Conservation (phyloP, 2,329 filamentous ascomycete species). For the Simplicillium aogashimaense region DNA sequence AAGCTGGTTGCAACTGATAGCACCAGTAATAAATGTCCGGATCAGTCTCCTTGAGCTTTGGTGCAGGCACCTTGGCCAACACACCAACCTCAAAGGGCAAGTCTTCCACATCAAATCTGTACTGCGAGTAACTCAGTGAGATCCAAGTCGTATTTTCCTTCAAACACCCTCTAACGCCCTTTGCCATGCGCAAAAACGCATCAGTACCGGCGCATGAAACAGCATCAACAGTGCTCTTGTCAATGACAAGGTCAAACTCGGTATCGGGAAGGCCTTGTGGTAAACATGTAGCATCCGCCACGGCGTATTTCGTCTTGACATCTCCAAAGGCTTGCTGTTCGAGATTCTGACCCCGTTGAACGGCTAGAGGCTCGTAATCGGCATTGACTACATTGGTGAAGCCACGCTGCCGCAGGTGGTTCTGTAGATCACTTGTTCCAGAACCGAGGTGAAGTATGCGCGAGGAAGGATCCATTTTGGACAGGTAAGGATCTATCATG, state of each 20-base stretch:
- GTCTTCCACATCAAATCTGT: constrained; percentile 25
- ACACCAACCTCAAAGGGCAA: constrained; percentile 32
- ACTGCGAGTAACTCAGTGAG: constrained; percentile 35
- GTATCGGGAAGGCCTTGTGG: constrained; percentile 4
- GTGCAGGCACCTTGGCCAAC: constrained; percentile 29
- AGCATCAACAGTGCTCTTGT: constrained; percentile 40
- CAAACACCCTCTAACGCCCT: constrained; percentile 23
- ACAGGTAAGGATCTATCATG: constrained; percentile 27
- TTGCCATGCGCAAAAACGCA: constrained; percentile 26
- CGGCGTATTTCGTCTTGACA: constrained; percentile 29
- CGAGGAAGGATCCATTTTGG: constrained; percentile 13
- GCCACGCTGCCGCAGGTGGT: constrained; percentile 30
- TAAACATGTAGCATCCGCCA: constrained; percentile 34
- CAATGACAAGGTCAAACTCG: constrained; percentile 31
- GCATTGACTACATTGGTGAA: constrained; percentile 35
- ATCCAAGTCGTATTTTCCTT: constrained; percentile 31
- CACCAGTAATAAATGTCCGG: constrained; percentile 37
- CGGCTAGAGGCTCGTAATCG: constrained; percentile 39
- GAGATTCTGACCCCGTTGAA: constrained; percentile 28
- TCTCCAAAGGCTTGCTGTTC: constrained; percentile 32
- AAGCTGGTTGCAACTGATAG: constrained; percentile 27
- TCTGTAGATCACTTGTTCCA: constrained; percentile 40
- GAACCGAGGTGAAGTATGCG: constrained; percentile 35
- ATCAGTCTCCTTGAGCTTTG: constrained; percentile 28
- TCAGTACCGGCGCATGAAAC: constrained; percentile 33